Evolutionary conservation across 2,329 filamentous ascomycete genomes (phyloP).

Genomic region (Cordyceps sp.): DNA sequence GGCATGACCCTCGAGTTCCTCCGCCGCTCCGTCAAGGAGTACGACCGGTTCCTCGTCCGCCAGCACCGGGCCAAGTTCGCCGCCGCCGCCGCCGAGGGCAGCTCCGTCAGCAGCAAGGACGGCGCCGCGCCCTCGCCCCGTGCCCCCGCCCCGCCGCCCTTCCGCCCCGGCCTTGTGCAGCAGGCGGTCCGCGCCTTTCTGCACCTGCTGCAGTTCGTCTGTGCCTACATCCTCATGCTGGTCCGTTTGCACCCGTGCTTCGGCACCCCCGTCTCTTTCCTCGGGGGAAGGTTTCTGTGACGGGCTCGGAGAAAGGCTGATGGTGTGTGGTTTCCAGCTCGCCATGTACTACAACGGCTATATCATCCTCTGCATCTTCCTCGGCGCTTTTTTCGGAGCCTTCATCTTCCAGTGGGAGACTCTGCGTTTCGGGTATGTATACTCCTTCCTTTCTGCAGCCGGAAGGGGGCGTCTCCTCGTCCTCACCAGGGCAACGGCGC

Average conservation of each 20-base stretch:
- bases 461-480: no score
- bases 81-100: constrained; percentile 2
- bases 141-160: constrained; percentile 12
- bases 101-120: constrained; percentile 9
- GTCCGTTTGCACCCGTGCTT: not conserved
- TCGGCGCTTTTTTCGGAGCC: constrained; percentile 56
- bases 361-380: constrained; percentile 65
- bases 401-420: constrained; percentile 61
- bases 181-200: constrained; percentile 50
- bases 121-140: constrained; percentile 3
- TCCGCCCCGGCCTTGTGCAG: constrained; percentile 44
- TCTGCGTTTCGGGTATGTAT: constrained; percentile 16
- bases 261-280: not conserved
- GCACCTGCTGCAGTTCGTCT: constrained; percentile 54
- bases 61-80: constrained; percentile 24
- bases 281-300: no score
- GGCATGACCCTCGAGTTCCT: constrained; percentile 57
- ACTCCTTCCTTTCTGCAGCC: no score
- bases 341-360: constrained; percentile 53
- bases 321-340: constrained; percentile 9
- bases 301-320: no score
- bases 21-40: constrained; percentile 54
- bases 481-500: no score
- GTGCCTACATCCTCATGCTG: constrained; percentile 70
- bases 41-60: constrained; percentile 48